Base-by-base conservation (phyloP, 768 basidiomycete species). In the Saitozyma sp. region DNA sequence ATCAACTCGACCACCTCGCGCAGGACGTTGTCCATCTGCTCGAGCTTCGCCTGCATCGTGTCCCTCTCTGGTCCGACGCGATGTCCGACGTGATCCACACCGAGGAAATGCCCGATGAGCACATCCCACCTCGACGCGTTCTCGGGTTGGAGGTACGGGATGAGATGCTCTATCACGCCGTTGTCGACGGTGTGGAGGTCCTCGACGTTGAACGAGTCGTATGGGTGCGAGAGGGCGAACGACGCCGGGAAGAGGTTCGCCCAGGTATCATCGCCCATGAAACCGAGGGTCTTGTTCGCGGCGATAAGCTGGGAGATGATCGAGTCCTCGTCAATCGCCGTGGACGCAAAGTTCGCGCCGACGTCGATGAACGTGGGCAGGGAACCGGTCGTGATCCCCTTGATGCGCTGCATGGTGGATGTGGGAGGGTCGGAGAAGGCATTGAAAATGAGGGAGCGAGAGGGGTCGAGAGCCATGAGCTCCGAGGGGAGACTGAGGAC, bases 231-330 rank as follows among this genome's bases (percentile, higher is more conserved):
- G 83, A 89, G 86, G 71, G 90, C 87, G 68, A 97, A 92, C 6
- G 86, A 81, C 56, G 84, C 81, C 0, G 94, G 91, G 74, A 93
- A 99, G 11, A 94, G 85, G 1, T 87, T 85, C 79, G 89, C 85
- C 96, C 96, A 99, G 0, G 96, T 99, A 77, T 98, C 92, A 73
- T 98, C 95, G 0, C 96, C 95, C 87, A 91, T 91, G 76, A 97
- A 89, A 1, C 89, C 91, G 56, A 91, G 80, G 85, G 89, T 82
- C 62, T 79, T 82, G 20, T 75, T 78, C 0, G 74, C 74, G 10
- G 54, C 54, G 7, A 75, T 71, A 7, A 93, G 75, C 75, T 97
- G 95, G 54, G 85, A 85, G 6, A 97, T 81, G 55, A 94, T 81
- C 0, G 91, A 93, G 77, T 98, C 96, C 79, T 99, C 96, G 7